Base-by-base conservation (phyloP, 306 rosid species). In the Clitoria ternatea region DNA sequence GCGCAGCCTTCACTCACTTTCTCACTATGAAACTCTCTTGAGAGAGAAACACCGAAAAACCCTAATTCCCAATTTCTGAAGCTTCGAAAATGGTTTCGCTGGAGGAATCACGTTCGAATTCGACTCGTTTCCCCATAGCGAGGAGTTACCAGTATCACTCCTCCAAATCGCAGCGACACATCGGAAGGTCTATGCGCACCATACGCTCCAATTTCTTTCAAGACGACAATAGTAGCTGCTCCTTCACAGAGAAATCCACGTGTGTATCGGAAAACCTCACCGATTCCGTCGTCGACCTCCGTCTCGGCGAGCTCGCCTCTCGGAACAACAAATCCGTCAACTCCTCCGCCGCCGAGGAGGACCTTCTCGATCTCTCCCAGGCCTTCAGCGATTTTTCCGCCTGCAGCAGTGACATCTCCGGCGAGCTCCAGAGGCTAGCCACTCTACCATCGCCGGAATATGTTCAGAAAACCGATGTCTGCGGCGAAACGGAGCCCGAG, bases 141-240 rank as follows among this genome's bases (percentile, higher is more conserved):
- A 69, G 83, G 22, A 84, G 15, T 71, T 80, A 71, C 43, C 92
- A 74, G 73, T 79, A 66, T 33, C 91, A 84, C 77, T 78, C 80
- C n/a, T 53, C 86, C 36, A 86, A 77, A 79, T 56, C 86, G 24
- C 74, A 79, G 83, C 77, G 92, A 4, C 75, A 86, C 60, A 82
- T 45, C 0, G 99, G 99, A 20, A 90, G 96, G 14, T 95, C 99
- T 43, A 95, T 95, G 99, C 86, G 99, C 11, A 91, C 99, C 0
- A 77, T 86, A 36, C 92, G 99, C 53, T 91, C 99, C 30, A 91
- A 22, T 68, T 70, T 83, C 83, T 91, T 83, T 65, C 85, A 83
- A 20, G 96, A 89, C 6, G 96, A 84, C 42, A 63, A 37, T 19
- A 48, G 30, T 37, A 71, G 45, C 77, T 61, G 70, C 84, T 64